Conservation (phyloP, 2,329 filamentous ascomycete genomes). For the Fusarium musae region DNA sequence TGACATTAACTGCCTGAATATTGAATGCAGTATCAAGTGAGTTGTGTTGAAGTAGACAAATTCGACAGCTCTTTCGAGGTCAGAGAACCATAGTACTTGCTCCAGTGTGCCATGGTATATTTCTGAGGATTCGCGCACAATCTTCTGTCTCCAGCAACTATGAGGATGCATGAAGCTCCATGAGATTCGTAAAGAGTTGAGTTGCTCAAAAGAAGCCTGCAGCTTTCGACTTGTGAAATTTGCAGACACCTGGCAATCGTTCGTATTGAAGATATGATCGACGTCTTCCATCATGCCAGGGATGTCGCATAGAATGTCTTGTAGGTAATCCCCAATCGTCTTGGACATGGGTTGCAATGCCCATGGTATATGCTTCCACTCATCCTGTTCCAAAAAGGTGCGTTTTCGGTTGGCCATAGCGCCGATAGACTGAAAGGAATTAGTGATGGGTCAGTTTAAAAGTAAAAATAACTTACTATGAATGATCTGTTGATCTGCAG, state of each 20-base stretch:
- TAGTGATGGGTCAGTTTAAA: fast-evolving
- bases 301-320: background rate
- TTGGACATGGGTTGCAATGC: background rate
- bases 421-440: background rate
- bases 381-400: background rate
- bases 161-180: background rate
- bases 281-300: background rate
- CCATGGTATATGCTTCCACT: background rate
- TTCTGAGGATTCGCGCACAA: fast-evolving
- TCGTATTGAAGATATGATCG: background rate
- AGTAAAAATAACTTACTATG: background rate
- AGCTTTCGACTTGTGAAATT: background rate
- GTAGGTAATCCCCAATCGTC: background rate
- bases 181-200: background rate
- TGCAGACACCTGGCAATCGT: fast-evolving
- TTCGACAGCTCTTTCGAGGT: background rate
- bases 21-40: background rate
- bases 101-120: background rate
- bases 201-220: background rate
- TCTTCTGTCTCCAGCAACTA: background rate
- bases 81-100: background rate
- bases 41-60: background rate
- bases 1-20: background rate
- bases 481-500: background rate
- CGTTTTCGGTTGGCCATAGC: background rate